Conservation (phyloP, 805 yeast genomes). For the Hanseniaspora valbyensis region DNA sequence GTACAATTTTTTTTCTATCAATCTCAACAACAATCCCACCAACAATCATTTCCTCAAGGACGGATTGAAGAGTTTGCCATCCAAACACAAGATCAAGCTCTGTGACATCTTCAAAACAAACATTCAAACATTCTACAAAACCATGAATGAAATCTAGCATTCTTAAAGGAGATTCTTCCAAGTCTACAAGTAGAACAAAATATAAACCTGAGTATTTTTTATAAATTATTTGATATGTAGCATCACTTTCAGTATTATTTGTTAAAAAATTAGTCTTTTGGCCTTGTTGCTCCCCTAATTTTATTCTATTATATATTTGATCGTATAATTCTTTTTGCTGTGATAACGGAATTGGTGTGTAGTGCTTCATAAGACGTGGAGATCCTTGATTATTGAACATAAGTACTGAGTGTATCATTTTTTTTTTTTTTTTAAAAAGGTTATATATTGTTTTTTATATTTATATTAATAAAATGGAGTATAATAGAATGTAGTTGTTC, state of each 20-base stretch:
- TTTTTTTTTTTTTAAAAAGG: neutral
- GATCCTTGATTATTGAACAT: constrained; percentile 83
- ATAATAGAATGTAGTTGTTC: too few relatives aligned
- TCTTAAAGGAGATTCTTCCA: constrained; percentile 89
- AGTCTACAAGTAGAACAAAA: constrained; percentile 91
- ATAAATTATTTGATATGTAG: constrained; percentile 78
- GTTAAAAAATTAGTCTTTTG: constrained; percentile 31
- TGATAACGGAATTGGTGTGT: constrained; percentile 53
- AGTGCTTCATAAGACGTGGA: constrained; percentile 82
- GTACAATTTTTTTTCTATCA: constrained; percentile 66
- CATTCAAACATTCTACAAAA: constrained; percentile 87
- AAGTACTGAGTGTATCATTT: constrained; percentile 77
- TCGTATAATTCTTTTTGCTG: constrained; percentile 6
- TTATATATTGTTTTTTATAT: neutral
- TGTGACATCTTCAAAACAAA: constrained; percentile 88
- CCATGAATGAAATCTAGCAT: constrained; percentile 90
- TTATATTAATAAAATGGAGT: too few relatives aligned
- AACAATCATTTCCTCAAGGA: constrained; percentile 81
- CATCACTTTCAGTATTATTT: constrained; percentile 35
- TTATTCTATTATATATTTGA: constrained; percentile 9
- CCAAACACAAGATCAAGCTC: constrained; percentile 96
- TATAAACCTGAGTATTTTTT: constrained; percentile 92
- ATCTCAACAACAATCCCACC: constrained; percentile 98
- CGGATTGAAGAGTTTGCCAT: constrained; percentile 92
- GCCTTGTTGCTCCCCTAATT: constrained; percentile 9